A percentile compares a stretch with the other conserved stretches of the same genome.
Evolutionary conservation across 768 basidiomycete genomes (phyloP).

Genomic region (Termitomyces heimii): DNA sequence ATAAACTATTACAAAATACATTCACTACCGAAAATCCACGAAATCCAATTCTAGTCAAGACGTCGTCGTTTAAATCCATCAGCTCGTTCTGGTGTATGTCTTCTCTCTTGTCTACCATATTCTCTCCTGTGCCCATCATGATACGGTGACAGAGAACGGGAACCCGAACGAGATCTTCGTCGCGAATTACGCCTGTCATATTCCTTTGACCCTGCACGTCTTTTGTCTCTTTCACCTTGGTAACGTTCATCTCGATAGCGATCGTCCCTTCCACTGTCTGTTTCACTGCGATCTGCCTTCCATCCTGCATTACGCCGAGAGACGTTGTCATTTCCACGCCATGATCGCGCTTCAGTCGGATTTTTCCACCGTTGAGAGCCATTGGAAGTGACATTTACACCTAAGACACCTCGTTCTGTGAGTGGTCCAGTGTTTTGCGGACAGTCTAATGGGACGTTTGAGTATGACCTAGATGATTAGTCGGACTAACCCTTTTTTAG

Average conservation of each 20-base stretch:
- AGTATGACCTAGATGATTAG: neutral
- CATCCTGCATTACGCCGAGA: slow-evolving; percentile 19
- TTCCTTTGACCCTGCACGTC: slow-evolving; percentile 15
- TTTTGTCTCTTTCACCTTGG: slow-evolving; percentile 2
- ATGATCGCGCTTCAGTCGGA: slow-evolving; percentile 24
- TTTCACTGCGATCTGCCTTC: slow-evolving; percentile 19
- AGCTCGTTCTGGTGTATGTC: slow-evolving; percentile 25
- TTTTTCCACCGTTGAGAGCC: slow-evolving; percentile 27
- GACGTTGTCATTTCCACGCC: slow-evolving; percentile 22
- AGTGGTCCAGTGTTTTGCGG: slow-evolving; percentile 42
- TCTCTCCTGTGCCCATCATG: slow-evolving; percentile 14
- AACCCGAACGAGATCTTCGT: slow-evolving; percentile 21
- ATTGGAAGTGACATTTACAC: slow-evolving; percentile 26
- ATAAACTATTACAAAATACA: neutral
- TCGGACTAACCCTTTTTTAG: slow-evolving; percentile 69
- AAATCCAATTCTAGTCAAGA: slow-evolving; percentile 33
- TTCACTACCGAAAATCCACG: neutral
- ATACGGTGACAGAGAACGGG: slow-evolving; percentile 25
- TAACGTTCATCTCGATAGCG: slow-evolving; percentile 6
- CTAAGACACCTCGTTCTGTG: slow-evolving; percentile 24
- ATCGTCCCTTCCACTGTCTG: slow-evolving; percentile 17
- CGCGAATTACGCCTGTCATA: slow-evolving; percentile 21
- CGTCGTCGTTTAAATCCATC: slow-evolving; percentile 46
- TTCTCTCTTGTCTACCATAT: slow-evolving; percentile 19
- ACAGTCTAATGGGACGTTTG: slow-evolving; percentile 30